A percentile compares a stretch with the other conserved stretches of the same genome.
phyloP scores from a whole-genome alignment of 75 land plant species.

The Sequoia sempervirens region DNA sequence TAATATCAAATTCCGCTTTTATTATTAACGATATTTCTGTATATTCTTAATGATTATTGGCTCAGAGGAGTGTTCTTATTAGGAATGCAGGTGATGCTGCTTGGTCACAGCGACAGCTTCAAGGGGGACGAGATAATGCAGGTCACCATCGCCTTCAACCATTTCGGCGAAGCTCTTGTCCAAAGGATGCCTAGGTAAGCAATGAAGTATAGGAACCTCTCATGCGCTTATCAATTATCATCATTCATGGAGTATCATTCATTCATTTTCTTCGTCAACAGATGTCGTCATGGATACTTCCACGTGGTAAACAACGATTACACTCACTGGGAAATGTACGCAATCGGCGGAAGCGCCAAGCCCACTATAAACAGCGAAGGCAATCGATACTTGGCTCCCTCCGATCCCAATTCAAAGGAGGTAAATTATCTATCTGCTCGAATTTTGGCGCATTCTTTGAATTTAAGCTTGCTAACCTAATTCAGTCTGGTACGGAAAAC shows the following conservation, averaged over 20 bases:
- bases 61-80: not conserved
- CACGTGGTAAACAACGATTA: conserved; percentile 40
- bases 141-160: conserved; percentile 55
- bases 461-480: too few relatives aligned
- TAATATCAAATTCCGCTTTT: too few relatives aligned
- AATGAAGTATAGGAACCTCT: not conserved
- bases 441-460: not conserved
- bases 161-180: conserved; percentile 42
- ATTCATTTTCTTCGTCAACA: not conserved
- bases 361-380: conserved; percentile 44
- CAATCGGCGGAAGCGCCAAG: conserved; percentile 34
- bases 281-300: conserved; percentile 40
- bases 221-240: not conserved
- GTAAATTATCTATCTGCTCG: not conserved
- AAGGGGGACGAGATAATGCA: conserved; percentile 35
- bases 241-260: not conserved
- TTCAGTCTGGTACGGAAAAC: not conserved
- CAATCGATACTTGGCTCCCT: conserved; percentile 28
- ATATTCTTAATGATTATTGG: not conserved
- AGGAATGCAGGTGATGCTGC: conserved; percentile 35
- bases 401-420: conserved; percentile 8
- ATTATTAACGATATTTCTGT: not conserved
- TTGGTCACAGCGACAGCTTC: conserved; percentile 42
- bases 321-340: conserved; percentile 35
- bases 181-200: conserved; percentile 62